These are phyloP conservation scores for Rhodomyrtus psidioides DNA, from an alignment of 441 rosid species.

Conservation along the genomic window DNA sequence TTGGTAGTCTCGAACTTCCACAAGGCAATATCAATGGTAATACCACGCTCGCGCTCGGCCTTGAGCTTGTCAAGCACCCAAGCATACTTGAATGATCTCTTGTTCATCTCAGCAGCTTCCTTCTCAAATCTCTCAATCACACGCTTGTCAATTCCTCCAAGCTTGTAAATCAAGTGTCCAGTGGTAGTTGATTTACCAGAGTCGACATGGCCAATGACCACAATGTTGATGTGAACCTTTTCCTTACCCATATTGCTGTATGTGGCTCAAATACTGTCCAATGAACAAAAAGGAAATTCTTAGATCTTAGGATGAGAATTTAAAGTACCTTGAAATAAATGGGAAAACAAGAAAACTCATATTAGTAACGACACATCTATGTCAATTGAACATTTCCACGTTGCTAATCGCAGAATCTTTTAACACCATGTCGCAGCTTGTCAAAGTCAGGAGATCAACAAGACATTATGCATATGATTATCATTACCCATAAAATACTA, in stretches of 20 bases:
- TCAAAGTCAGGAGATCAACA: background rate
- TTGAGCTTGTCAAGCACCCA: slow-evolving; percentile 86
- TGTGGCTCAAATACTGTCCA: background rate
- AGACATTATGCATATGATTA: background rate
- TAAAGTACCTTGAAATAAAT: background rate
- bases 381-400: background rate
- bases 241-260: slow-evolving; percentile 46
- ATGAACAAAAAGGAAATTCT: background rate
- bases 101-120: slow-evolving; percentile 81
- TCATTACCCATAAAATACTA: background rate
- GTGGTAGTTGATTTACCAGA: slow-evolving; percentile 76
- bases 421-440: background rate
- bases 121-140: slow-evolving; percentile 75
- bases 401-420: background rate
- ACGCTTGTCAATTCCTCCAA: slow-evolving; percentile 82
- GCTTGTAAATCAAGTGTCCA: slow-evolving; percentile 79
- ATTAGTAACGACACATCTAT: background rate
- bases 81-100: slow-evolving; percentile 74
- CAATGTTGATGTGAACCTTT: slow-evolving; percentile 65
- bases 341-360: background rate
- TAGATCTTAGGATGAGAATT: background rate
- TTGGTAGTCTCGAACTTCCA: slow-evolving; percentile 78
- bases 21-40: slow-evolving; percentile 68
- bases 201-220: slow-evolving; percentile 79
- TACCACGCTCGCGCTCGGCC: slow-evolving; percentile 89